Evolutionary conservation across 805 yeast genomes (phyloP).

Genomic region (Lachancea sp.): DNA sequence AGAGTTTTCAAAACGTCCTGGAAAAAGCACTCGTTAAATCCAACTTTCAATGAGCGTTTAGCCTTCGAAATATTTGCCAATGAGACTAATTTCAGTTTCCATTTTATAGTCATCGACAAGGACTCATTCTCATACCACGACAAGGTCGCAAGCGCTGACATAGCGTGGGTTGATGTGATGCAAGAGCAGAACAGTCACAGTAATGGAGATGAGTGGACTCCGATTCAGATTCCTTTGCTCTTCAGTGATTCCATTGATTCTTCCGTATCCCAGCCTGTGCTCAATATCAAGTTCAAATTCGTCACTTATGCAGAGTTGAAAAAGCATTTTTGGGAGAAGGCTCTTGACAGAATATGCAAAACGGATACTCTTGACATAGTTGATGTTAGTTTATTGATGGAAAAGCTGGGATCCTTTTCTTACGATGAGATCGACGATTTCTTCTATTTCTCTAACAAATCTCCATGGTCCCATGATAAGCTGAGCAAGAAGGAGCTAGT

Average conservation of each 20-base stretch:
- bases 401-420: slow-evolving; percentile 39
- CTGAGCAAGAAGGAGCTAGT: slow-evolving; percentile 42
- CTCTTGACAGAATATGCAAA: slow-evolving; percentile 40
- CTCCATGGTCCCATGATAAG: slow-evolving; percentile 50
- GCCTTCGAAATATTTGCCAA: slow-evolving; percentile 68
- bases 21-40: slow-evolving; percentile 75
- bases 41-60: slow-evolving; percentile 72
- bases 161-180: slow-evolving; percentile 47
- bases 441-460: slow-evolving; percentile 40
- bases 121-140: slow-evolving; percentile 82
- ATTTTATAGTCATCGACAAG: slow-evolving; percentile 72
- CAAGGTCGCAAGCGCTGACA: slow-evolving; percentile 59
- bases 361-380: slow-evolving; percentile 42
- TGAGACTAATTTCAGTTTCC: slow-evolving; percentile 60
- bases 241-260: slow-evolving; percentile 12
- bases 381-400: slow-evolving; percentile 61
- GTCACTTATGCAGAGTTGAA: slow-evolving; percentile 60
- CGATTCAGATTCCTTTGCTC: slow-evolving; percentile 34
- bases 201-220: slow-evolving; percentile 20
- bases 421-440: slow-evolving; percentile 51
- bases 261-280: slow-evolving; percentile 28
- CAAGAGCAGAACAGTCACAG: slow-evolving; percentile 26
- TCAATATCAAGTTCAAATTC: slow-evolving; percentile 58
- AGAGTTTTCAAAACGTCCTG: slow-evolving; percentile 81
- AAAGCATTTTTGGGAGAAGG: slow-evolving; percentile 60